A percentile compares a stretch with the other conserved stretches of the same genome.
Evolutionary conservation across 2,329 filamentous ascomycete species (phyloP).

Genomic region (Mycosphaerella sp.): DNA sequence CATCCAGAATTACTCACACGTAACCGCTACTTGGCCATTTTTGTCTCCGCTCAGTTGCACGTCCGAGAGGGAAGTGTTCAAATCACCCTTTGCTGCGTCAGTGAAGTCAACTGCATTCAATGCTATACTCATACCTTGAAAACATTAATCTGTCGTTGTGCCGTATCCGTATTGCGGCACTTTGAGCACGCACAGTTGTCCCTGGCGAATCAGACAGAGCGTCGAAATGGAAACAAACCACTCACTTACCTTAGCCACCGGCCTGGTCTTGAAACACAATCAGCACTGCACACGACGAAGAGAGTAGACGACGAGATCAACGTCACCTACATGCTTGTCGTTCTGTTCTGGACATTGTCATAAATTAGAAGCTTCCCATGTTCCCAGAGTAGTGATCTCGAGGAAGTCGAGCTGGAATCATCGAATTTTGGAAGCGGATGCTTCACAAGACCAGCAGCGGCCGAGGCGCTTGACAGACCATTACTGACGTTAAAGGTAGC

Average conservation of each 20-base stretch:
- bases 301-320: background rate
- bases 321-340: conserved; percentile 15
- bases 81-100: conserved; percentile 6
- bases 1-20: conserved; percentile 14
- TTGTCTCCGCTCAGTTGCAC: conserved; percentile 3
- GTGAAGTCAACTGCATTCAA: background rate
- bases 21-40: conserved; percentile 16
- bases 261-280: conserved; percentile 12
- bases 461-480: background rate
- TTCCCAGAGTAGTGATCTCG: conserved; percentile 13
- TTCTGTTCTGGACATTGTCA: conserved; percentile 15
- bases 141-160: conserved; percentile 31
- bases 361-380: conserved; percentile 18
- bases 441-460: conserved; percentile 8
- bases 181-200: conserved; percentile 28
- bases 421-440: conserved; percentile 19
- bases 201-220: conserved; percentile 12
- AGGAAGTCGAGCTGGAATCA: conserved; percentile 2
- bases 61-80: conserved; percentile 16
- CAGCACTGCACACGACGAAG: background rate
- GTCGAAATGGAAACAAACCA: background rate
- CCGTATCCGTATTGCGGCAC: conserved; percentile 30
- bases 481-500: conserved; percentile 13
- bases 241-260: conserved; percentile 20
- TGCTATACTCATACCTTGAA: conserved; percentile 18